A percentile compares a stretch with the other conserved stretches of the same genome.
These are phyloP conservation scores for Cryptomeria japonica DNA, from an alignment of 75 land plant genomes.

Conservation along the genomic window DNA sequence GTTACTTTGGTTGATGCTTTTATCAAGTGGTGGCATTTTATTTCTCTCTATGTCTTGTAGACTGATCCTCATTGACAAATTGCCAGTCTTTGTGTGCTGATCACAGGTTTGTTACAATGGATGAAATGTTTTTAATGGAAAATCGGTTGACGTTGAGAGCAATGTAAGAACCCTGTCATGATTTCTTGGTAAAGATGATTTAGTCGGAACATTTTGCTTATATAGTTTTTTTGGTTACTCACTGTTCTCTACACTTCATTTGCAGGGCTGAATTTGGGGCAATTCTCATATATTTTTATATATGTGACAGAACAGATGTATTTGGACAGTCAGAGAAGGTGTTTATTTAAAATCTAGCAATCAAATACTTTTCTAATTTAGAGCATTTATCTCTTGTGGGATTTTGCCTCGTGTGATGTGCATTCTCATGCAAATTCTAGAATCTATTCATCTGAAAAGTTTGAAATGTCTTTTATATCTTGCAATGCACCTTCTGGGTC, in stretches of 20 bases:
- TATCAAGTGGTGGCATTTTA: background rate
- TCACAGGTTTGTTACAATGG: constrained; percentile 75
- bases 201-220: background rate
- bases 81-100: background rate
- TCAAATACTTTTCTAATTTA: background rate
- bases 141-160: constrained; percentile 72
- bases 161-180: constrained; percentile 53
- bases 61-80: background rate
- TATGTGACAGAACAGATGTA: constrained; percentile 87
- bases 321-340: constrained; percentile 84
- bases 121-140: constrained; percentile 80
- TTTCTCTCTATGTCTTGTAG: background rate
- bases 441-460: background rate
- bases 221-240: background rate
- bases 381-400: background rate
- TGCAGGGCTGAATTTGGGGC: constrained; percentile 86
- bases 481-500: background rate
- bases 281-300: constrained; percentile 69
- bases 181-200: background rate
- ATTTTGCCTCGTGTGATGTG: background rate
- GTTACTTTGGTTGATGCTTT: background rate
- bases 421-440: background rate
- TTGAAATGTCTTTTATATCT: constrained; percentile 1
- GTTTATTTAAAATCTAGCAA: background rate
- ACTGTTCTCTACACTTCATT: background rate